Evolutionary conservation across 2,329 filamentous ascomycete species (phyloP), one percentile per base, ranked within the genome.

Genomic region (Diaporthe vexans): DNA sequence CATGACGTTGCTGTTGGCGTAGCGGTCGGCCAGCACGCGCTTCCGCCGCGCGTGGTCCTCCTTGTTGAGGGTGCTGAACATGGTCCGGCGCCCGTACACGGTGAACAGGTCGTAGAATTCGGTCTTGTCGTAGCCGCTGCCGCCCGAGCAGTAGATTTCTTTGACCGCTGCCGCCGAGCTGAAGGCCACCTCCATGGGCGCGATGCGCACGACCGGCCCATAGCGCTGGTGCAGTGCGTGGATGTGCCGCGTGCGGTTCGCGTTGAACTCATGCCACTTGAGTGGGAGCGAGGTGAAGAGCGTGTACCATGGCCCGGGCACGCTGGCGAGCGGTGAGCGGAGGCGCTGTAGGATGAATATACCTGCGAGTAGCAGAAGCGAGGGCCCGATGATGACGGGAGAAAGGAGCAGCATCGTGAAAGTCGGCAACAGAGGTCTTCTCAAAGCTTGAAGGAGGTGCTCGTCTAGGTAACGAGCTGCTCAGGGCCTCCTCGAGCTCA

Each of bases 1-100:
- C 82, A 93, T 87, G 67, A 94, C 84, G 78, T 93, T 94, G 71
- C 88, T 90, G 81, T 93, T 94, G 40, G 92, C 90, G 80, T 94
- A 94, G 40, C 91, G 86, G 78, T 93, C 91, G 1, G 91, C 91
- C 58, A 94, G 85, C 63, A 92, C 84, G 37, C 91, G 86, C 79
- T 91, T 93, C 74, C 91, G 87, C 76, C 87, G 89, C 40, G 89
- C 89, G 79, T 94, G 92, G 89, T 92, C 85, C 8, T 85, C 84
- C 79, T 89, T 91, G 72, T 87, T 86, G 74, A 91, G 78, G 0
- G 86, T 91, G 21, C 88, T 88, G 76, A 91, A 91, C 89, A 91
- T 91, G 71, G 89, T 91, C 76, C 88, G 88, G 75, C 86, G 85
- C 15, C 87, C 88, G 76, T 89, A 92, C 4, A 91, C 84, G 73